Base-by-base conservation (phyloP, 1,284 basidiomycete genomes). In the Thelephora terrestris region DNA sequence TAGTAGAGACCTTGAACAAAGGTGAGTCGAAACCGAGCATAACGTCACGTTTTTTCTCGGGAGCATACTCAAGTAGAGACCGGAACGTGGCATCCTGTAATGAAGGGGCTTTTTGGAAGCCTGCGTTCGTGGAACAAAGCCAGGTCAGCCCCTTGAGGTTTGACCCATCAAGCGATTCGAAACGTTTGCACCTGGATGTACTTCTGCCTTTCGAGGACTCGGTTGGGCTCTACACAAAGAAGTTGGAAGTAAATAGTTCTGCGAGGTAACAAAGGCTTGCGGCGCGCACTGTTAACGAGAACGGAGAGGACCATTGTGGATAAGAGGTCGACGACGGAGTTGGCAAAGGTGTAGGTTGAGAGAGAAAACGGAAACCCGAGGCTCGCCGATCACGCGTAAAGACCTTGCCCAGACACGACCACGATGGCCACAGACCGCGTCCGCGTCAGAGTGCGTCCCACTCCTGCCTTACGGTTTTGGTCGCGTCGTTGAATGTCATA, bases 361-460 rank as follows among this genome's bases (percentile, higher is more conserved):
- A 44, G 27, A 52, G 52, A 45, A 47, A 58, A 60, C 54, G 52
- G 53, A 60, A 61, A 47, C 47, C 43, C 48, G 50, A 54, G 53
- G 45, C 53, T 57, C 57, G 54, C 43, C 48, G 44, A 53, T 52
- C 57, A 61, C 59, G 60, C 55, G 55, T 58, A 53, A 47, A 50
- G 54, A 58, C 43, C 36, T 32, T 48, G 52, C 55, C 55, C 54
- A 52, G 47, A 54, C 55, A 47, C 47, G 50, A 53, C 62, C 59
- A 60, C 60, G 57, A 74, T 73, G 72, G 70, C 78, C 63, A 74
- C 73, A 61, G 83, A 86, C 56, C 81, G 82, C 60, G 77, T 85
- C 56, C 81, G 84, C 54, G 79, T 83, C 53, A 74, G 81, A 68
- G 84, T 85, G 69, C 54, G 79, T 73, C 47, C 50, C 34, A 34